A percentile compares a stretch with the other conserved stretches of the same genome.
phyloP scores from a whole-genome alignment of 148 eudicot genomes.

The Vaccinium myrtillus region DNA sequence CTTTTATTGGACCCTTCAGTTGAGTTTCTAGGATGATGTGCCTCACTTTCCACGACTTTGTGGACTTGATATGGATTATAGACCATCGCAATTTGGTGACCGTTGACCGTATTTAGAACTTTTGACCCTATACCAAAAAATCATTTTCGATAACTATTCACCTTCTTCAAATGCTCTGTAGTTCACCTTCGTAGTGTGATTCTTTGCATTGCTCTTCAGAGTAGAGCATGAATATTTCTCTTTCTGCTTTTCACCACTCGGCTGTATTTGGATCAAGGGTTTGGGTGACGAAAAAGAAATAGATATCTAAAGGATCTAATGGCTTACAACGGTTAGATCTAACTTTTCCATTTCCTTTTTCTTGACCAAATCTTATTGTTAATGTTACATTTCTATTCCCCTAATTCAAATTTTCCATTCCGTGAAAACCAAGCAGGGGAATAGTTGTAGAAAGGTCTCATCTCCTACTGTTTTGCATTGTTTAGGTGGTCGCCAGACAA shows the following conservation, averaged over 20 bases:
- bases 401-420: background rate
- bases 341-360: background rate
- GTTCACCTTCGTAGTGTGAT: no score
- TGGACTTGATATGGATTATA: background rate
- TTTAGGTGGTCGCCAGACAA: background rate
- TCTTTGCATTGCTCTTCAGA: no score
- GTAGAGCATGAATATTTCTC: background rate
- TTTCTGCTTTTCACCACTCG: background rate
- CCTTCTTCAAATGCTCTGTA: no score
- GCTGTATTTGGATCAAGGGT: background rate
- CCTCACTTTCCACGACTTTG: background rate
- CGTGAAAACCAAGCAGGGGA: background rate
- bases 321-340: background rate
- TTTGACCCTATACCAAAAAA: background rate
- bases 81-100: background rate
- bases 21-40: background rate
- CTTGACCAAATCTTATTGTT: background rate
- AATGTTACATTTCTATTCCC: no score
- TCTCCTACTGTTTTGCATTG: background rate
- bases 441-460: background rate
- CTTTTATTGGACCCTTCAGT: background rate
- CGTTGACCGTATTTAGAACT: background rate
- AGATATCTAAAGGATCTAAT: background rate
- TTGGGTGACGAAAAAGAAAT: background rate
- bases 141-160: no score